phyloP scores from a whole-genome alignment of 345 rosid genomes.

The Syzygium grande region DNA sequence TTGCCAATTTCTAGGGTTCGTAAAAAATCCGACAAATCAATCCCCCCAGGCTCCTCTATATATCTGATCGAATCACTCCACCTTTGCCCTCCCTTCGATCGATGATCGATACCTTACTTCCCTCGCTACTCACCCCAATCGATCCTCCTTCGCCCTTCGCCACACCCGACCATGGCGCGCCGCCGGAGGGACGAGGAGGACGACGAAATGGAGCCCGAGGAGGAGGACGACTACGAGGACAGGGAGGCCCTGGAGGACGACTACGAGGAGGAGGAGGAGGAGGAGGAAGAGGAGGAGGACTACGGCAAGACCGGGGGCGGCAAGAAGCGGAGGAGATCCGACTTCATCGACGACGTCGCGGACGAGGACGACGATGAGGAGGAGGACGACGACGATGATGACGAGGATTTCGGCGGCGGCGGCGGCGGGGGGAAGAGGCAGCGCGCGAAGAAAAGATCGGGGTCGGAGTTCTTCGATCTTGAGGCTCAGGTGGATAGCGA shows the following conservation, averaged over 20 bases:
- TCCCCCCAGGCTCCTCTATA: background rate
- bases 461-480: conserved; percentile 43
- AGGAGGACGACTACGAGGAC: conserved; percentile 18
- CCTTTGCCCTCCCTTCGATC: background rate
- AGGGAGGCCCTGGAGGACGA: conserved; percentile 21
- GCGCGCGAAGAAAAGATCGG: conserved; percentile 32
- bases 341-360: conserved; percentile 72
- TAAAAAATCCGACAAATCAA: background rate
- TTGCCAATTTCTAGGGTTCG: conserved; percentile 1
- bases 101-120: background rate
- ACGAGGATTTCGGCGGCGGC: conserved; percentile 34
- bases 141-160: background rate
- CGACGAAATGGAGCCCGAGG: background rate
- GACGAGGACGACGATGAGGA: conserved; percentile 80
- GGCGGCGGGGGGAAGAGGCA: conserved; percentile 17
- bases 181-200: conserved; percentile 2
- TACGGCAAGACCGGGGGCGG: conserved; percentile 16
- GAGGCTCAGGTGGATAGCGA: conserved; percentile 79
- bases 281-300: conserved; percentile 54
- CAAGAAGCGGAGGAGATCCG: conserved; percentile 73
- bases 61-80: background rate
- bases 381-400: conserved; percentile 64
- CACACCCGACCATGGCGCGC: background rate
- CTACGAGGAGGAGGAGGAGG: conserved; percentile 30
- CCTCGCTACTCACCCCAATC: background rate